Evolutionary conservation across 768 basidiomycete genomes (phyloP).

Genomic region (Amylocystis lapponica): DNA sequence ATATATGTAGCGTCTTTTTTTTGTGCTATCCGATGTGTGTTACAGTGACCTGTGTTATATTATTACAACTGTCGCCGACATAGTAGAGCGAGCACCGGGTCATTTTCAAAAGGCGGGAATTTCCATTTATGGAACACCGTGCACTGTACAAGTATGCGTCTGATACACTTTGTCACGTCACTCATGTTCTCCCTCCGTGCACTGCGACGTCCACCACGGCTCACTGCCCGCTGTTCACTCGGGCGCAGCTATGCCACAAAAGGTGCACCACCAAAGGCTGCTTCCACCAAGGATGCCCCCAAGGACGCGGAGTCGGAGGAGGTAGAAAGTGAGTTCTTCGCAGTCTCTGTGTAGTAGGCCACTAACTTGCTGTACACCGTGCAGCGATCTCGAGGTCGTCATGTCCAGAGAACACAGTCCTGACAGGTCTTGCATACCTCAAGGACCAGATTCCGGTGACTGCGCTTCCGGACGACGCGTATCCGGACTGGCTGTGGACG

Average conservation of each 20-base stretch:
- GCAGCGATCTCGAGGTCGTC: constrained; percentile 41
- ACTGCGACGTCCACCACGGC: constrained; percentile 17
- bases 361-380: no score
- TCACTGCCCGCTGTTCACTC: constrained; percentile 14
- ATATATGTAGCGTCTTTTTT: no score
- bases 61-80: no score
- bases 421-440: constrained; percentile 78
- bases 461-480: constrained; percentile 75
- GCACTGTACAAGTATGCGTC: no score
- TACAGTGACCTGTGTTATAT: no score
- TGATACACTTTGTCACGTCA: constrained; percentile 9
- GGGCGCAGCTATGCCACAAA: constrained; percentile 18
- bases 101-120: no score
- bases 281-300: not conserved
- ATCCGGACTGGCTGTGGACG: constrained; percentile 89
- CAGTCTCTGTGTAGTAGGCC: no score
- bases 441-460: constrained; percentile 77
- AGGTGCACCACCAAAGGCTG: constrained; percentile 2
- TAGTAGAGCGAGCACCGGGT: no score
- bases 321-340: not conserved
- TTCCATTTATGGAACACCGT: no score
- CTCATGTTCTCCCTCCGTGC: constrained; percentile 23
- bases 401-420: constrained; percentile 64
- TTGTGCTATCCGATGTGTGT: no score
- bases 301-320: not conserved